Base-by-base conservation (phyloP, 2,329 filamentous ascomycete species). In the Sphaerostilbella broomeana region DNA sequence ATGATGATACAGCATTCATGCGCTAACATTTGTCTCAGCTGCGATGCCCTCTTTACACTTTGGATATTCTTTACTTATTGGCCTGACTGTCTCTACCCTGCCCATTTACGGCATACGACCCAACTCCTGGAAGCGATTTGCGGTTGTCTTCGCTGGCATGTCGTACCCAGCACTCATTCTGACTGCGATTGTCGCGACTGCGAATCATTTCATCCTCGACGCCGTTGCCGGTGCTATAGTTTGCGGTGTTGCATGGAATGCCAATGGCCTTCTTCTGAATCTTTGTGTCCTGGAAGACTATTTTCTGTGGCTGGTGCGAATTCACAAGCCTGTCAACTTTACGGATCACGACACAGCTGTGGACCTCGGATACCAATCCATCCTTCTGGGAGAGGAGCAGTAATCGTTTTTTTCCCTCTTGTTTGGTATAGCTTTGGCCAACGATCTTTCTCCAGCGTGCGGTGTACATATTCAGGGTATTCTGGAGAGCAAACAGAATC, bases 31-130 rank as follows among this genome's bases (percentile, higher is more conserved):
- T 15, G 22, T 8, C 28, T n/a, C 9, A 79, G 77, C 79, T 39
- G 82, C 82, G 6, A 86, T 86, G 82, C 82, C 82, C 1, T 83
- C 78, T 0, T 68, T 86, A 12, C 82, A 86, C 57, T 86, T 86
- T 53, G 82, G 82, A 3, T 86, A 86, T 62, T 81, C 79, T 4
- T 72, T 86, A 20, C 72, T 86, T 51, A 79, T 86, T 53, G 82
- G 82, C 6, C 61, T 86, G 10, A 86, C 81, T 4, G 70, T 86
- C 42, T 73, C 76, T 49, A 77, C 75, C 1, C 73, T 85, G 32
- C 82, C 82, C 2, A 64, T 85, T 1, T 62, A 70, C 8, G 67
- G 72, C 17, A 64, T 72, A 16, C 72, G 78, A 38, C 58, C 66
- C 13, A 65, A 65, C 7, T 67, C 67, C 2, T 72, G 69, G 63